Percentiles rank a stretch among this genome's conserved stretches.
Conservation (phyloP, 2,329 filamentous ascomycete species). For the Drechslerella dactyloides region DNA sequence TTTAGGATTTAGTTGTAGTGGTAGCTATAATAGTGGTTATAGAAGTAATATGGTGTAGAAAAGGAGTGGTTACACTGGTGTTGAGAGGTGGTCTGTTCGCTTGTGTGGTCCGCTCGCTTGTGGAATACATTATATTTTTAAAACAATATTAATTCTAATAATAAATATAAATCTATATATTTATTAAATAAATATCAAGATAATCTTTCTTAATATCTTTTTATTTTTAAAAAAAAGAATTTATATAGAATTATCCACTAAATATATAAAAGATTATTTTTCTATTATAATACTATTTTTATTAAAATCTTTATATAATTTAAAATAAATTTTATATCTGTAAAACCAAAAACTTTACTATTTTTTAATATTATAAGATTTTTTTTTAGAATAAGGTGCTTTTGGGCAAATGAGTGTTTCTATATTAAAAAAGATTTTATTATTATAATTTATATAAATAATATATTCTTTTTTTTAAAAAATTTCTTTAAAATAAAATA, state of each 20-base stretch:
- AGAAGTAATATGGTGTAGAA: no score
- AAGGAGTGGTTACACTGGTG: no score
- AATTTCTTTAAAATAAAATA: conserved; percentile 20
- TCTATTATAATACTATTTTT: conserved; percentile 12
- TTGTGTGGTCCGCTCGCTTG: no score
- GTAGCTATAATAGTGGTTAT: no score
- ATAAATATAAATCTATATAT: no score
- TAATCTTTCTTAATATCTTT: not conserved
- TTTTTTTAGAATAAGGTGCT: conserved; percentile 8
- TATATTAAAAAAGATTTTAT: conserved; percentile 20
- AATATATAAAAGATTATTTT: conserved; percentile 8
- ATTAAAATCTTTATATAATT: conserved; percentile 12
- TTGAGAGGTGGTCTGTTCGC: no score
- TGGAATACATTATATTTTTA: no score
- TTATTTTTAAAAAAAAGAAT: conserved; percentile 15
- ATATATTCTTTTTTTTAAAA: conserved; percentile 19
- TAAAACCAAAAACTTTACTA: conserved; percentile 8
- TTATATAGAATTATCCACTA: conserved; percentile 10
- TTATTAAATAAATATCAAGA: conserved; percentile 6
- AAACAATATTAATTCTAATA: conserved; percentile 5
- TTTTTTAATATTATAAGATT: conserved; percentile 7
- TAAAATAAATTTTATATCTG: conserved; percentile 9
- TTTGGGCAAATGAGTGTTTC: conserved; percentile 20
- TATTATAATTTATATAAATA: conserved; percentile 33
- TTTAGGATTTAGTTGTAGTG: no score